A percentile compares a stretch with the other conserved stretches of the same genome.
Evolutionary conservation across 2,329 filamentous ascomycete genomes (phyloP).

Genomic region (Amphichorda felina): DNA sequence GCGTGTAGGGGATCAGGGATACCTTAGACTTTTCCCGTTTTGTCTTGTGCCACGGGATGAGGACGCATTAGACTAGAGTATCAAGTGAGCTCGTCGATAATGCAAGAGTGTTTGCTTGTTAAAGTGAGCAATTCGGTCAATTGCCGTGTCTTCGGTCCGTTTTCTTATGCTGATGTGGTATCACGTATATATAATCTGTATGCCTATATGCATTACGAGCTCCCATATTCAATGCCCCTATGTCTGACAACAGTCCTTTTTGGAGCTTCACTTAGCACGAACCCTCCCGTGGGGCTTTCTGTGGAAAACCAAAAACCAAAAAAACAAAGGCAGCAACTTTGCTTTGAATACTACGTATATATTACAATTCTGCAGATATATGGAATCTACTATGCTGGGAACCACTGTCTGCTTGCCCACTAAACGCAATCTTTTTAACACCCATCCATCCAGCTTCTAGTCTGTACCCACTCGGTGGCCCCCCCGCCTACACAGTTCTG

Average conservation of each 20-base stretch:
- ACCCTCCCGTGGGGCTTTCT: too few species aligned
- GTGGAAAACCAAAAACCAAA: too few species aligned
- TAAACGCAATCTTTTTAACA: conserved; percentile 3
- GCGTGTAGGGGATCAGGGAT: conserved; percentile 2
- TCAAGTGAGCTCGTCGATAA: conserved; percentile 18
- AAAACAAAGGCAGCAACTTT: too few species aligned
- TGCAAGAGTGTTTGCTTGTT: conserved; percentile 2
- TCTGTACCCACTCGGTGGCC: conserved; percentile 5
- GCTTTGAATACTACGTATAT: too few species aligned
- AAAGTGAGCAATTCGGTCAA: background rate
- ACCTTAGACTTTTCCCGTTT: conserved; percentile 2
- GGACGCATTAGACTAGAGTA: conserved; percentile 12
- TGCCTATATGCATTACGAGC: too few species aligned
- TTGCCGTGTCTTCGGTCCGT: background rate
- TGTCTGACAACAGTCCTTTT: too few species aligned
- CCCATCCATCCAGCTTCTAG: background rate
- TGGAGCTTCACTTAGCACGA: too few species aligned
- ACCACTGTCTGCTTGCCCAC: conserved; percentile 1
- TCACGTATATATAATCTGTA: too few species aligned
- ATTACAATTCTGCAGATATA: too few species aligned
- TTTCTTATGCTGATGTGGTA: background rate
- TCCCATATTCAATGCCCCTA: too few species aligned
- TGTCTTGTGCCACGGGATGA: conserved; percentile 5
- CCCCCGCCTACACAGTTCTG: conserved; percentile 31
- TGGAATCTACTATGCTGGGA: too few species aligned